A percentile compares a stretch with the other conserved stretches of the same genome.
Evolutionary conservation across 805 yeast genomes (phyloP).

Genomic region (Ogataea trehalophila): DNA sequence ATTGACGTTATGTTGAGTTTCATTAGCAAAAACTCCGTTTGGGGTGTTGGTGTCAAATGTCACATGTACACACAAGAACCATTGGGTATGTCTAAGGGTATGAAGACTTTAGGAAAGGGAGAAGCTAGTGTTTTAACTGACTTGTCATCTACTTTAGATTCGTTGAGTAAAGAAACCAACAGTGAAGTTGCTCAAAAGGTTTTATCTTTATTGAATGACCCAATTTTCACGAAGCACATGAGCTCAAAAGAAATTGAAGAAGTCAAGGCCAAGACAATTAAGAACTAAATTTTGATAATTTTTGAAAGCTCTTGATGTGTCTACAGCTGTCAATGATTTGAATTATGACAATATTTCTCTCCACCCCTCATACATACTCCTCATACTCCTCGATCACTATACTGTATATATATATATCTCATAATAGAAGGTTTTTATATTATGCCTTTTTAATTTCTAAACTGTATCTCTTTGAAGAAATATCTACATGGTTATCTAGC

Average conservation of each 20-base stretch:
- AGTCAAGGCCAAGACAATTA: slow-evolving; percentile 9
- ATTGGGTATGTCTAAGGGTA: slow-evolving; percentile 36
- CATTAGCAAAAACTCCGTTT: slow-evolving; percentile 67
- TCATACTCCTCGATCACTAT: too few species aligned
- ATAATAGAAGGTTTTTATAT: not conserved
- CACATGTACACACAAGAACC: slow-evolving; percentile 53
- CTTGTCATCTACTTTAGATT: slow-evolving; percentile 19
- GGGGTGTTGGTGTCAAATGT: slow-evolving; percentile 83
- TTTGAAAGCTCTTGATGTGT: too few species aligned
- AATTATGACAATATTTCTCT: too few species aligned
- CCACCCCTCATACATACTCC: too few species aligned
- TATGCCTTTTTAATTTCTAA: not conserved
- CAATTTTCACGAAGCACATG: slow-evolving; percentile 58
- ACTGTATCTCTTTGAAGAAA: not conserved
- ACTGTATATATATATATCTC: slow-evolving; percentile 8
- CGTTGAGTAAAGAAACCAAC: slow-evolving; percentile 17
- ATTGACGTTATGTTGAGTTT: slow-evolving; percentile 78
- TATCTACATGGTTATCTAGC: slow-evolving; percentile 30
- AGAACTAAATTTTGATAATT: not conserved
- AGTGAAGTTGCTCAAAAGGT: slow-evolving; percentile 61
- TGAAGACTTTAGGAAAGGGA: slow-evolving; percentile 30
- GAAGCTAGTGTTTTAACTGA: slow-evolving; percentile 14
- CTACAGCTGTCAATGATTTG: too few species aligned
- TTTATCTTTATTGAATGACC: slow-evolving; percentile 63
- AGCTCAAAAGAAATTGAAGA: slow-evolving; percentile 21